Evolutionary conservation across 305 asterid genomes (phyloP).

Genomic region (Andrographis paniculata): DNA sequence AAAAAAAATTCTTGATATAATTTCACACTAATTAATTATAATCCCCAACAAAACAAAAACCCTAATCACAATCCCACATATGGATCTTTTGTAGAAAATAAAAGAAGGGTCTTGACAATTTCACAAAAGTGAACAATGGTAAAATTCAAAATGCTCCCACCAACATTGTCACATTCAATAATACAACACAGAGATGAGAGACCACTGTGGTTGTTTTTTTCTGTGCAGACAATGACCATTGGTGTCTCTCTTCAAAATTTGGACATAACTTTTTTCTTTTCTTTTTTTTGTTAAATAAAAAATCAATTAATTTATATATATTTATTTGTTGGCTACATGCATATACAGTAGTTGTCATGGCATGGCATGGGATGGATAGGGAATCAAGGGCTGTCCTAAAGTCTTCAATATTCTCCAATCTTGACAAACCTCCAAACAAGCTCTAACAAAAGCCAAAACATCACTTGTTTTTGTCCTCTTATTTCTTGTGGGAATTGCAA

Average conservation of each 20-base stretch:
- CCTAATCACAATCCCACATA: too few relatives aligned
- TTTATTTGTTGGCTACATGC: too few relatives aligned
- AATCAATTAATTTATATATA: too few relatives aligned
- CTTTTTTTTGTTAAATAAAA: too few relatives aligned
- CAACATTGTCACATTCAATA: slow-evolving; percentile 13
- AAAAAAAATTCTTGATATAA: too few relatives aligned
- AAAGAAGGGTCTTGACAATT: neutral
- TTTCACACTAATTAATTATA: too few relatives aligned
- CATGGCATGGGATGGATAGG: slow-evolving; percentile 49
- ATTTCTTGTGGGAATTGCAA: slow-evolving; percentile 39
- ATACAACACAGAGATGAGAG: too few relatives aligned
- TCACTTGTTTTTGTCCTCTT: slow-evolving; percentile 25
- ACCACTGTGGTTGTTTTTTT: slow-evolving; percentile 19
- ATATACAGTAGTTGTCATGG: too few relatives aligned
- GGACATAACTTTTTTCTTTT: slow-evolving; percentile 27
- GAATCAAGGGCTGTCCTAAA: slow-evolving; percentile 50
- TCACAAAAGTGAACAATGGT: neutral
- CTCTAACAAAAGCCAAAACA: slow-evolving; percentile 47
- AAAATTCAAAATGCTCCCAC: slow-evolving; percentile 5
- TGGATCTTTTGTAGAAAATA: neutral
- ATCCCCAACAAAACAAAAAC: too few relatives aligned
- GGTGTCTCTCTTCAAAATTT: slow-evolving; percentile 23
- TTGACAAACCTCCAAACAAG: slow-evolving; percentile 39
- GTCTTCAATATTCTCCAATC: slow-evolving; percentile 36
- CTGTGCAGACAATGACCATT: slow-evolving; percentile 21